These are phyloP conservation scores for Oryza coarctata DNA, from an alignment of 176 grass and related monocot species.

Conservation along the genomic window DNA sequence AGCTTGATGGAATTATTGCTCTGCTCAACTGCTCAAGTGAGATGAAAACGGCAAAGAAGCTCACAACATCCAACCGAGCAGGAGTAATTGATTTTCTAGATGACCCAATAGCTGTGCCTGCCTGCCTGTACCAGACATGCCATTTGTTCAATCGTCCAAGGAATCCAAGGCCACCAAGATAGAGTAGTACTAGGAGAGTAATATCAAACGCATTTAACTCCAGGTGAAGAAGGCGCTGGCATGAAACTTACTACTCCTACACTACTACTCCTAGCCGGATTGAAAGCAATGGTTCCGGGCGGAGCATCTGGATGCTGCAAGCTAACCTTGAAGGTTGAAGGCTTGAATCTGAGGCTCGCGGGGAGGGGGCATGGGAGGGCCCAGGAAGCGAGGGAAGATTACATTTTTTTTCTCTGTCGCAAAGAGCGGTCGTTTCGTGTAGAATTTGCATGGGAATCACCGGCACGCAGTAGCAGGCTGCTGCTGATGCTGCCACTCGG, in stretches of 20 bases:
- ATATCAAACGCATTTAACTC: slow-evolving; percentile 25
- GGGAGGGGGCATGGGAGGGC: slow-evolving; percentile 23
- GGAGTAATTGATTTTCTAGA: slow-evolving; percentile 2
- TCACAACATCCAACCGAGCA: not conserved
- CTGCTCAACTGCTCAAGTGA: not conserved
- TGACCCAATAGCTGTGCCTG: not conserved
- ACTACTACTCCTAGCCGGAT: not conserved
- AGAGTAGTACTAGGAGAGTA: not conserved
- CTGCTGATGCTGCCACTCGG: not conserved
- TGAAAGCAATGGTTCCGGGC: slow-evolving; percentile 49
- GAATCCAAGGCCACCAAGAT: slow-evolving; percentile 41
- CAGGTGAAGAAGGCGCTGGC: not conserved
- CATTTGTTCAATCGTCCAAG: slow-evolving; percentile 12
- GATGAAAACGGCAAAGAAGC: not conserved
- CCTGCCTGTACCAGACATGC: slow-evolving; percentile 30
- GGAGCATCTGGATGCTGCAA: not conserved
- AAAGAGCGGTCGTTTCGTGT: slow-evolving; percentile 34
- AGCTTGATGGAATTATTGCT: not conserved
- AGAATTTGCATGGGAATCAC: slow-evolving; percentile 78
- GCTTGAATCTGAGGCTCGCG: slow-evolving; percentile 64
- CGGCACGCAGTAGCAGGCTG: not conserved
- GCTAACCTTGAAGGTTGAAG: slow-evolving; percentile 63
- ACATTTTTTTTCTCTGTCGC: not conserved
- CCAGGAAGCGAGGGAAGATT: slow-evolving; percentile 25
- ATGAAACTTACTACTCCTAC: slow-evolving; percentile 4